These are phyloP conservation scores for Vitis rupestris DNA, from an alignment of 164 flowering plant genomes.

Conservation along the genomic window DNA sequence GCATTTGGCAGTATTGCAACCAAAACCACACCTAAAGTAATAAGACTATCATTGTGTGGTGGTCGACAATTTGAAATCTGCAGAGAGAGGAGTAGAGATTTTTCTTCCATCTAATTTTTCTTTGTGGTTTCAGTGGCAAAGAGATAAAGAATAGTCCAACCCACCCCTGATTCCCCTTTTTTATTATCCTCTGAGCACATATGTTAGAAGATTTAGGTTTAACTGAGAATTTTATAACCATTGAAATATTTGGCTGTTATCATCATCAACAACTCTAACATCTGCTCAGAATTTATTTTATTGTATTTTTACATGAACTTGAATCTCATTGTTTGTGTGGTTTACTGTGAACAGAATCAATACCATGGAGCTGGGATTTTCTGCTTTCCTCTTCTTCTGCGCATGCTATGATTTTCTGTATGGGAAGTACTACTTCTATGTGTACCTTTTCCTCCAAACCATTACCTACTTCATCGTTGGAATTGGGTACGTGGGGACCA, in stretches of 20 bases:
- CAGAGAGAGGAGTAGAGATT: neutral
- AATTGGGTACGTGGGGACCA: conserved; percentile 79
- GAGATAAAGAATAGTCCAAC: neutral
- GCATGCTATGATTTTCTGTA: conserved; percentile 74
- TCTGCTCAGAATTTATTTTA: neutral
- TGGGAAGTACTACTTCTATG: conserved; percentile 75
- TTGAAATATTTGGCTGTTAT: no score
- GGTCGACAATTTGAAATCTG: no score
- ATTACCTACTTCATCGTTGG: conserved; percentile 64
- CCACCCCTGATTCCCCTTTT: no score
- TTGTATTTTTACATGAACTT: neutral
- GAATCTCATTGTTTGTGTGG: neutral
- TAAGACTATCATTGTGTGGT: no score
- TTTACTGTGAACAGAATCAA: conserved; percentile 42
- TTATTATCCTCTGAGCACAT: no score
- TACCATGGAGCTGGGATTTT: conserved; percentile 65
- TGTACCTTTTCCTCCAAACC: conserved; percentile 78
- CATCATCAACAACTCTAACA: no score
- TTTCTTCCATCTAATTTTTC: neutral
- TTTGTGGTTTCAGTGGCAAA: neutral
- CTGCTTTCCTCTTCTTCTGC: conserved; percentile 63
- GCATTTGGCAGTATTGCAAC: no score
- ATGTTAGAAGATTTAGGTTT: no score
- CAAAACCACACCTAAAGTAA: no score
- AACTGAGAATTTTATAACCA: no score